Conservation (phyloP, 1,139 yeast genomes). For the Sugiyamaella castrensis region DNA sequence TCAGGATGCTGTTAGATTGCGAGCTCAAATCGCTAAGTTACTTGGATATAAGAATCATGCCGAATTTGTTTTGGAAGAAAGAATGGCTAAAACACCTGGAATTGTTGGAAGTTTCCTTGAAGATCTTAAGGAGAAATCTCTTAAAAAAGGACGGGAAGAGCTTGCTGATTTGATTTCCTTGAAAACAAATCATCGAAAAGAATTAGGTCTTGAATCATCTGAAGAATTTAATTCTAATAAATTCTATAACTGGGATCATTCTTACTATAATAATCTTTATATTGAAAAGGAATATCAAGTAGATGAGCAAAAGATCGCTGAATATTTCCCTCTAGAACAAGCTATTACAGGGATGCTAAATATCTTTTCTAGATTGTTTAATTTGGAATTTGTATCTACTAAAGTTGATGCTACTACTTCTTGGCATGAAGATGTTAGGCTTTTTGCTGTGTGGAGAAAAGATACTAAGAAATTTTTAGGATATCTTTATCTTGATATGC, state of each 20-base stretch:
- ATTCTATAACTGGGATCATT: constrained; percentile 72
- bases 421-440: constrained; percentile 81
- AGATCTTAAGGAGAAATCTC: constrained; percentile 57
- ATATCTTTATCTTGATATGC: constrained; percentile 74
- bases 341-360: constrained; percentile 66
- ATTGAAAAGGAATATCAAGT: constrained; percentile 68
- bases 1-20: constrained; percentile 54
- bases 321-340: constrained; percentile 71
- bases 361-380: constrained; percentile 66
- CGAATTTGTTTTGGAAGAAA: constrained; percentile 65
- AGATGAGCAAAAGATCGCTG: constrained; percentile 67
- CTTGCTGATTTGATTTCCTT: constrained; percentile 47
- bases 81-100: constrained; percentile 71
- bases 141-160: constrained; percentile 59
- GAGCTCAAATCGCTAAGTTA: constrained; percentile 59
- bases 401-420: constrained; percentile 39
- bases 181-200: constrained; percentile 52
- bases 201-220: constrained; percentile 42
- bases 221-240: constrained; percentile 25
- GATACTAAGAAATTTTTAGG: constrained; percentile 69
- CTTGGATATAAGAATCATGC: constrained; percentile 69
- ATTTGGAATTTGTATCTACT: constrained; percentile 56
- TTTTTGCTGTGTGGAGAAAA: constrained; percentile 68
- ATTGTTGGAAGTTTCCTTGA: constrained; percentile 58
- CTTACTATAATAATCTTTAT: constrained; percentile 60